Evolutionary conservation across 306 rosid genomes (phyloP), one percentile per base, ranked within the genome.

Genomic region (Crotalaria pallida): DNA sequence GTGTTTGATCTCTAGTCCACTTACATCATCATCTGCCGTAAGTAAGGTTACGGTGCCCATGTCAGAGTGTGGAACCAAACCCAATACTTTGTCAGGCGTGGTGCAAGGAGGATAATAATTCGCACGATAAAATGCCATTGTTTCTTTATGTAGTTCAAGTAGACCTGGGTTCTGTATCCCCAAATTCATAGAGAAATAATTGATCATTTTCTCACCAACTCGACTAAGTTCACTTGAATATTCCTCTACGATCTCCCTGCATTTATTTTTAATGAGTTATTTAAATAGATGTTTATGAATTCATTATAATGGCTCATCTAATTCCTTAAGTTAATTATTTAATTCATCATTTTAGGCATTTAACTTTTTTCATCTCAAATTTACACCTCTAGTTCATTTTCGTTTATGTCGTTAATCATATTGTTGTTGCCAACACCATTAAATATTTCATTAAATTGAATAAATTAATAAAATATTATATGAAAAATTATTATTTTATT

Each of bases 21-120:
- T 16, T 1, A 82, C 73, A 43, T 61, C 59, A 47, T 67, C 77
- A 5, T 82, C 62, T 77, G 82, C 83, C 84, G 65, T 64, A 16
- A 85, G 86, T 38, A 85, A 53, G 13, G 81, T 82, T 45, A 85
- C 69, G 57, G 83, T 82, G 79, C 69, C 7, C 65, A 79, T 5
- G 48, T 85, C 86, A 8, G 89, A 74, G 76, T 80, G 85, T 19
- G 87, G 77, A 70, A 83, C 74, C 52, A 85, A 47, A 56, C 87
- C 83, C 6, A 82, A 13, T 0, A 82, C 87, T 36, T 82, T 26
- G 3, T 80, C 81, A n/a, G 87, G 86, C 34, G 41, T 56, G 22
- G 6, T 45, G 29, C 89, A 82, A 31, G 83, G 81, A 49, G 89
- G 85, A 59, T 77, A 77, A 58, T 82, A 85, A 51, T 82, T 82